phyloP scores from a whole-genome alignment of 2,329 filamentous ascomycete genomes.

The Fusarium guadeloupense region DNA sequence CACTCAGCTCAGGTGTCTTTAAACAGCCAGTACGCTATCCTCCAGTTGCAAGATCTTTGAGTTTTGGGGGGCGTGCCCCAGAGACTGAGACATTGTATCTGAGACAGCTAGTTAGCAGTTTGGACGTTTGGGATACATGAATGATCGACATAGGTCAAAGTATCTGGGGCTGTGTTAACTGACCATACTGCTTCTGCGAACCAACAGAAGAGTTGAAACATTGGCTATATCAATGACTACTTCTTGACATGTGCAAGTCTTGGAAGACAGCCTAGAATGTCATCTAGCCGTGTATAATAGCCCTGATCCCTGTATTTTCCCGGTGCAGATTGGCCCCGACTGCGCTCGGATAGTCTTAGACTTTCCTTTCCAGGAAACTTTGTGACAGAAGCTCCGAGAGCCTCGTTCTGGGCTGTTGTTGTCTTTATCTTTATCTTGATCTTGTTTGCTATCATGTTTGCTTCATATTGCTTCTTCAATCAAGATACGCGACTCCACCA shows the following conservation, averaged over 20 bases:
- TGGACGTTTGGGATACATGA: constrained; percentile 20
- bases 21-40: not conserved
- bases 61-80: constrained; percentile 6
- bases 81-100: constrained; percentile 36
- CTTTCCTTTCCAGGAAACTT: not conserved
- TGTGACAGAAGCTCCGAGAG: not conserved
- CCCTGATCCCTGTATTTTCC: not conserved
- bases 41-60: constrained; percentile 35
- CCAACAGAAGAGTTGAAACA: not conserved
- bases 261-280: not conserved
- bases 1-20: constrained; percentile 9
- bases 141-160: constrained; percentile 7
- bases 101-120: constrained; percentile 22
- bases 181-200: not conserved
- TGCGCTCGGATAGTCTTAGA: not conserved
- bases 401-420: constrained; percentile 3
- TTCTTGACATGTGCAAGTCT: not conserved
- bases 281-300: not conserved
- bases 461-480: no score
- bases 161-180: not conserved
- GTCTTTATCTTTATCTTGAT: not conserved
- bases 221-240: not conserved
- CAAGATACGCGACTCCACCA: not conserved
- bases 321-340: not conserved
- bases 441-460: no score